phyloP scores from a whole-genome alignment of 176 grass and related monocot species.

The Lolium multiflorum region DNA sequence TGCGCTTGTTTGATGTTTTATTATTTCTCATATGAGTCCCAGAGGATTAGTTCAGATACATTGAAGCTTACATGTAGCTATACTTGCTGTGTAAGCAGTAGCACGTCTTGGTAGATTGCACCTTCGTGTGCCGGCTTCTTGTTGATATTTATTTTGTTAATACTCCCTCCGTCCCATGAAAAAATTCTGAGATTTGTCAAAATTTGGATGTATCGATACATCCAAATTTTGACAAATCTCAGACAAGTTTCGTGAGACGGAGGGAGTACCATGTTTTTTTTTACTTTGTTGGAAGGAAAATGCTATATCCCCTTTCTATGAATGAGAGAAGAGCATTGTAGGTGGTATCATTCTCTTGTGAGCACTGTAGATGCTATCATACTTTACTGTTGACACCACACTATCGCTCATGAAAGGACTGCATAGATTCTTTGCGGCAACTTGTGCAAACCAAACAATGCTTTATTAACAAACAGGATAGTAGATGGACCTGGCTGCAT shows the following conservation, averaged over 20 bases:
- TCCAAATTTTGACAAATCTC: too few species aligned
- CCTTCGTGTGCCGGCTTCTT: not conserved
- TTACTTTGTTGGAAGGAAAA: too few species aligned
- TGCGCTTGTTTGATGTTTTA: not conserved
- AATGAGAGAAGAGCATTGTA: too few species aligned
- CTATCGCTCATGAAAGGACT: not conserved
- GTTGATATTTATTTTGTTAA: not conserved
- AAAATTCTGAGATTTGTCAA: too few species aligned
- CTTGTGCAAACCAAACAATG: slow-evolving; percentile 2
- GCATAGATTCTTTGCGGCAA: not conserved
- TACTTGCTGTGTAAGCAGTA: not conserved
- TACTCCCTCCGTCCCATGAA: too few species aligned
- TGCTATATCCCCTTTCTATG: too few species aligned
- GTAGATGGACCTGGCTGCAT: slow-evolving; percentile 48
- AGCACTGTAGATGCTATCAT: not conserved
- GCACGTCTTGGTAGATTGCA: not conserved
- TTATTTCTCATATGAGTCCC: not conserved
- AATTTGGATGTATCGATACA: too few species aligned
- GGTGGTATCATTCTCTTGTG: not conserved
- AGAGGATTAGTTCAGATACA: not conserved
- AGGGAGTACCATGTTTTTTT: too few species aligned
- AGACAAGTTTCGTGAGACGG: too few species aligned
- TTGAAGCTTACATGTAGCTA: slow-evolving; percentile 1
- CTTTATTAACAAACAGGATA: slow-evolving; percentile 43
- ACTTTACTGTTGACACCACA: not conserved